Percentiles rank a stretch among this genome's conserved stretches.
Conservation (phyloP, 2,329 filamentous ascomycete species). For the Phyllosticta citrichinensis region DNA sequence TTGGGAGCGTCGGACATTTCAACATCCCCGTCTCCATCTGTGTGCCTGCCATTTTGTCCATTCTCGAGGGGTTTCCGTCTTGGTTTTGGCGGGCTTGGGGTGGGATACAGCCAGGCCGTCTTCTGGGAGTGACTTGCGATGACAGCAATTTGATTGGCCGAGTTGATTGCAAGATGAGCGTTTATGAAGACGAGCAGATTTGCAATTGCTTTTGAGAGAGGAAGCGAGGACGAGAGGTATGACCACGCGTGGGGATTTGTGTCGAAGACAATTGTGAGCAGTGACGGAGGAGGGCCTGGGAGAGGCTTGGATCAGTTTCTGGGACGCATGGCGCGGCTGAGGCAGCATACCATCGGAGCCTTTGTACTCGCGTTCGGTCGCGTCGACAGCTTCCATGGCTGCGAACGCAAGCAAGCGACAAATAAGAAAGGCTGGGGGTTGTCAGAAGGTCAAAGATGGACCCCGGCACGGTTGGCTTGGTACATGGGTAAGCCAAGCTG, state of each 20-base stretch:
- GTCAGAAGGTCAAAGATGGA: neutral
- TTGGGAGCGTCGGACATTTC: constrained; percentile 12
- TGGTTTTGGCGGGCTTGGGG: constrained; percentile 21
- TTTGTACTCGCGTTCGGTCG: constrained; percentile 37
- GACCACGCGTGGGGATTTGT: constrained; percentile 95
- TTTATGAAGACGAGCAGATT: constrained; percentile 94
- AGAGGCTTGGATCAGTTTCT: constrained; percentile 1
- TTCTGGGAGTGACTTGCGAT: constrained; percentile 82
- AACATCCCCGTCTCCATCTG: constrained; percentile 1
- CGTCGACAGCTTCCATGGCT: constrained; percentile 56
- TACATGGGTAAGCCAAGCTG: neutral
- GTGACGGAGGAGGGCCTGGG: constrained; percentile 57
- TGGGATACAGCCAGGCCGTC: constrained; percentile 83
- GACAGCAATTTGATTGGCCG: constrained; percentile 84
- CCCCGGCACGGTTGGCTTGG: neutral
- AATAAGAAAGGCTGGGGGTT: neutral
- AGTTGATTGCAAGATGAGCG: constrained; percentile 87
- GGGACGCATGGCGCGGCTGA: constrained; percentile 7
- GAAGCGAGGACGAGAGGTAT: constrained; percentile 60
- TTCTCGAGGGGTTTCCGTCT: neutral
- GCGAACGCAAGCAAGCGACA: neutral
- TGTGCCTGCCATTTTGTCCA: constrained; percentile 2
- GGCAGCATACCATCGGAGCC: constrained; percentile 22
- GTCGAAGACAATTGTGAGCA: constrained; percentile 85
- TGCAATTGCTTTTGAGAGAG: constrained; percentile 75